phyloP scores from a whole-genome alignment of 129 eudicot species.

The Artemisia annua region DNA sequence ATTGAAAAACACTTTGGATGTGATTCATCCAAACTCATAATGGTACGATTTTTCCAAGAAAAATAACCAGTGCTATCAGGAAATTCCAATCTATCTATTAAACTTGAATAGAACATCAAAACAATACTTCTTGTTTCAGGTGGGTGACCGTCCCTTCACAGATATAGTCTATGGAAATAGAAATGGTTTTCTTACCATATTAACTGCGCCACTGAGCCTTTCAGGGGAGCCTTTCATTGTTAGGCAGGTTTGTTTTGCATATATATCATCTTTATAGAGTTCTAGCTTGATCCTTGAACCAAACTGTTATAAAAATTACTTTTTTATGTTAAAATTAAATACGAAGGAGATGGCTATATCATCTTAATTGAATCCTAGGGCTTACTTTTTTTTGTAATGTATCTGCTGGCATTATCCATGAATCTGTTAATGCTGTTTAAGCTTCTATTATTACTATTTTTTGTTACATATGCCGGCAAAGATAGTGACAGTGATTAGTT shows the following conservation, averaged over 20 bases:
- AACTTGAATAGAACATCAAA: constrained; percentile 6
- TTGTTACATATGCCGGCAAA: neutral
- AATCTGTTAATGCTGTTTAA: neutral
- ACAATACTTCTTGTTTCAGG: constrained; percentile 36
- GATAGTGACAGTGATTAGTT: neutral
- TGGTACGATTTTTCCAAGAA: constrained; percentile 42
- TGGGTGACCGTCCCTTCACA: constrained; percentile 96
- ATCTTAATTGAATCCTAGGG: neutral
- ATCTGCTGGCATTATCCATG: neutral
- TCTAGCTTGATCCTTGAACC: neutral
- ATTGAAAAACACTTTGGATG: constrained; percentile 77
- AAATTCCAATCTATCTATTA: neutral
- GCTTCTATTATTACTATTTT: neutral
- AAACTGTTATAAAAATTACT: neutral
- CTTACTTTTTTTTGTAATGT: neutral
- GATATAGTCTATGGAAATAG: constrained; percentile 90
- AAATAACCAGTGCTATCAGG: too few relatives aligned
- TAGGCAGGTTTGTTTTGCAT: constrained; percentile 55
- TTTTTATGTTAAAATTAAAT: neutral
- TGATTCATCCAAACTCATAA: constrained; percentile 63
- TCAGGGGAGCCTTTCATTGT: constrained; percentile 81
- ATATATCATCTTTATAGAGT: neutral
- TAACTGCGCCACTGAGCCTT: constrained; percentile 79
- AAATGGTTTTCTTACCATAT: constrained; percentile 85
- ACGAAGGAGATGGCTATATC: neutral